These are phyloP conservation scores for Escovopsis weberi DNA, from an alignment of 2,329 filamentous ascomycete genomes.

Conservation along the genomic window DNA sequence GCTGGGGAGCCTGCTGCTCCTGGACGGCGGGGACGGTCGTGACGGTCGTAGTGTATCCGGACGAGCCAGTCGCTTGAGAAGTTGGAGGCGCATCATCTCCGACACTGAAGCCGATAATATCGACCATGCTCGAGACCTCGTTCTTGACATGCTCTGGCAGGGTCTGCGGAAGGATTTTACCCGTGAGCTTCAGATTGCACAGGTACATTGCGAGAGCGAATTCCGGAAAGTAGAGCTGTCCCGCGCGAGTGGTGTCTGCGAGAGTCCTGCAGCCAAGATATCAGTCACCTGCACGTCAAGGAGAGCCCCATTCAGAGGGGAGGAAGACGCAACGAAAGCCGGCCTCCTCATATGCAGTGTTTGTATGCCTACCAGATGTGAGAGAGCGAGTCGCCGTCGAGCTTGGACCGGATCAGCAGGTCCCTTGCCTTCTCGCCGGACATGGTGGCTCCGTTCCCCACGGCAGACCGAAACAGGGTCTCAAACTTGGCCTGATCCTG, in stretches of 20 bases:
- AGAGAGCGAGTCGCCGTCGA: slow-evolving; percentile 74
- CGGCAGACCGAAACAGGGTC: slow-evolving; percentile 90
- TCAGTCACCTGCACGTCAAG: slow-evolving; percentile 5
- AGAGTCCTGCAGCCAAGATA: slow-evolving; percentile 49
- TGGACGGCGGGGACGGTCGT: slow-evolving; percentile 34
- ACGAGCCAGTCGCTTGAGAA: slow-evolving; percentile 46
- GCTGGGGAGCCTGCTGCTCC: slow-evolving; percentile 59
- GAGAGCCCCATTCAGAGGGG: too few relatives aligned
- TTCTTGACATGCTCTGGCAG: slow-evolving; percentile 84
- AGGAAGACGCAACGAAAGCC: too few relatives aligned
- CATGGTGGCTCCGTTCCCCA: slow-evolving; percentile 72
- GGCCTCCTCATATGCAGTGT: too few relatives aligned
- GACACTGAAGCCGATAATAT: slow-evolving; percentile 93
- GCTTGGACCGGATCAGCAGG: slow-evolving; percentile 71
- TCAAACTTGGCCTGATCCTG: slow-evolving; percentile 95
- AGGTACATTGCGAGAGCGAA: slow-evolving; percentile 98
- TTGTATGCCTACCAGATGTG: slow-evolving; percentile 63
- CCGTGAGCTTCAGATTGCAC: slow-evolving; percentile 83
- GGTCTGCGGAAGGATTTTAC: slow-evolving; percentile 58
- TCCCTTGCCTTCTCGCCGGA: slow-evolving; percentile 88
- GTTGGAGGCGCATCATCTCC: slow-evolving; percentile 51
- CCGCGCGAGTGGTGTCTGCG: slow-evolving; percentile 89
- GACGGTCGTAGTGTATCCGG: slow-evolving; percentile 25
- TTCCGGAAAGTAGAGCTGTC: slow-evolving; percentile 91
- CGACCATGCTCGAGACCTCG: slow-evolving; percentile 98